Evolutionary conservation across 148 eudicot species (phyloP).

Genomic region (Rhododendron williamsianum): DNA sequence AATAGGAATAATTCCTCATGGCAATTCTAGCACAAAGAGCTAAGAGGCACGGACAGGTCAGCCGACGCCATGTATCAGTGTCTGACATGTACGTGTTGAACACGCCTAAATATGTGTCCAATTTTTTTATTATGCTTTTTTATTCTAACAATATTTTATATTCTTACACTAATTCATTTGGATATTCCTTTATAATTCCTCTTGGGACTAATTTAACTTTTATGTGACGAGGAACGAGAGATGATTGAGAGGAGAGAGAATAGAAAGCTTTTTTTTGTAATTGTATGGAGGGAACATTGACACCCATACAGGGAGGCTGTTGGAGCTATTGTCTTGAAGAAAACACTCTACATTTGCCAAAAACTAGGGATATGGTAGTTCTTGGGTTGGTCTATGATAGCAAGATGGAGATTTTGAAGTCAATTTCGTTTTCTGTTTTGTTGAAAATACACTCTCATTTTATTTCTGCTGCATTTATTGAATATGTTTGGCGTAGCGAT

Average conservation of each 20-base stretch:
- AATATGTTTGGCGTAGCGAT: slow-evolving; percentile 45
- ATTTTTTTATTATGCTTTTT: not conserved
- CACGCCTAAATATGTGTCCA: not conserved
- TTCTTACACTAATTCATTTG: not conserved
- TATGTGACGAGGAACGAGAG: not conserved
- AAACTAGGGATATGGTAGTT: not conserved
- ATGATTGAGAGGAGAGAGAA: not conserved
- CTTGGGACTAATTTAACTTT: not conserved
- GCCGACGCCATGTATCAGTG: not conserved
- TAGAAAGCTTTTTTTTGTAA: not conserved
- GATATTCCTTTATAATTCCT: not conserved
- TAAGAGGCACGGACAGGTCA: not conserved
- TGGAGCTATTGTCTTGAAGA: not conserved
- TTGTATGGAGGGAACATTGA: not conserved
- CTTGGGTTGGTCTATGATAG: not conserved
- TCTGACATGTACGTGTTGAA: not conserved
- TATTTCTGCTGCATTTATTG: not conserved
- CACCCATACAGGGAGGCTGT: not conserved
- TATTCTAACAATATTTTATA: not conserved
- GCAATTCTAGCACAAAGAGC: not conserved
- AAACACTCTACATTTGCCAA: not conserved
- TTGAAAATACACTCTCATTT: not conserved
- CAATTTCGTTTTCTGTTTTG: not conserved
- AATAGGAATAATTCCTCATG: not conserved
- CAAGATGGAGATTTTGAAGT: not conserved